phyloP scores from a whole-genome alignment of 2,329 filamentous ascomycete genomes.

The Penicillium sclerotigenum region DNA sequence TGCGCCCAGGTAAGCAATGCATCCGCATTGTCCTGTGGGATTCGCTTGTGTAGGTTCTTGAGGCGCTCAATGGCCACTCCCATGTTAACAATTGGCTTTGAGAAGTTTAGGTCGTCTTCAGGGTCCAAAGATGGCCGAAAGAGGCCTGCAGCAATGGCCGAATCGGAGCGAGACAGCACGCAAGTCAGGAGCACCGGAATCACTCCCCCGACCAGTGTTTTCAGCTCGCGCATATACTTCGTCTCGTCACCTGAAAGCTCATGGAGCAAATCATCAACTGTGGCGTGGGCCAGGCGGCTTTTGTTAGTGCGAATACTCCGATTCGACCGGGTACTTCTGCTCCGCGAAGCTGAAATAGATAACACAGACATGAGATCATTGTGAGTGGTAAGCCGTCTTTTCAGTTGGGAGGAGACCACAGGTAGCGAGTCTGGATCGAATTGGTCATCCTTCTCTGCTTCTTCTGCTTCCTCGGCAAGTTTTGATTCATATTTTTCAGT shows the following conservation, averaged over 20 bases:
- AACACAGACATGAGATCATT: constrained; percentile 92
- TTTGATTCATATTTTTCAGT: not conserved
- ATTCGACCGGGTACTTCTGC: constrained; percentile 69
- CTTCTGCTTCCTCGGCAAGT: constrained; percentile 18
- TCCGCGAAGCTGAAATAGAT: constrained; percentile 61
- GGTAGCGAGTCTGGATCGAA: constrained; percentile 44
- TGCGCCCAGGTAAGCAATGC: constrained; percentile 78
- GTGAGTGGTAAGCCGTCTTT: constrained; percentile 80
- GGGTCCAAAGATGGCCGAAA: constrained; percentile 59
- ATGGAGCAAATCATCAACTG: constrained; percentile 69
- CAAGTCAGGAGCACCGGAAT: constrained; percentile 87
- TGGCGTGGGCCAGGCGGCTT: constrained; percentile 64
- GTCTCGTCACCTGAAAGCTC: constrained; percentile 81
- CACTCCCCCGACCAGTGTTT: constrained; percentile 90
- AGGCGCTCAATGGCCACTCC: constrained; percentile 83
- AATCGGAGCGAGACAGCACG: constrained; percentile 70
- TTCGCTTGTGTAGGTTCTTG: constrained; percentile 73
- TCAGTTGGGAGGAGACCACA: constrained; percentile 53
- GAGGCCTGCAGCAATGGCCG: constrained; percentile 61
- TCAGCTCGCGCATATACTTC: constrained; percentile 85
- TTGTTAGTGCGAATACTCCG: constrained; percentile 74
- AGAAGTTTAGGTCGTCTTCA: constrained; percentile 61
- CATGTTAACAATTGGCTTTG: constrained; percentile 90
- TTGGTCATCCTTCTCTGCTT: constrained; percentile 42
- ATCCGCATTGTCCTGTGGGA: constrained; percentile 70